Evolutionary conservation across 305 asterid species (phyloP).

Genomic region (Fraxinus paxiana): DNA sequence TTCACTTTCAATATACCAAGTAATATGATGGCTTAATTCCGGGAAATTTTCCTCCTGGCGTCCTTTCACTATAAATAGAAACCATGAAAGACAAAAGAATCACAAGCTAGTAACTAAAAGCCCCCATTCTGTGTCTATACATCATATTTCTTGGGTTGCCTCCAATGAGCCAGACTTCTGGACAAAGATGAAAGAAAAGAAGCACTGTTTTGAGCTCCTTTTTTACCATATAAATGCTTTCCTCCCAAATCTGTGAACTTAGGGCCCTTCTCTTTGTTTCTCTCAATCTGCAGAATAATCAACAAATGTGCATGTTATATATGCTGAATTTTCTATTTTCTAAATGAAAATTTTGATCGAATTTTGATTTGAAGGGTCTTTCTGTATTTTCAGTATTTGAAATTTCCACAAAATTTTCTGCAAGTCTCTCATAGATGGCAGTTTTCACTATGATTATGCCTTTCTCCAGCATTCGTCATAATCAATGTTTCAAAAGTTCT

Average conservation of each 20-base stretch:
- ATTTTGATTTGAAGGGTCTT: background rate
- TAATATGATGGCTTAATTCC: conserved; percentile 2
- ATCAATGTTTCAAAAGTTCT: background rate
- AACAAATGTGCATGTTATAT: background rate
- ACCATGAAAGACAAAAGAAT: conserved; percentile 33
- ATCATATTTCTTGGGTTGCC: conserved; percentile 71
- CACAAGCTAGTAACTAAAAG: conserved; percentile 25
- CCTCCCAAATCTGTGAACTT: conserved; percentile 74
- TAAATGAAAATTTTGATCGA: background rate
- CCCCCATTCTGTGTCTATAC: conserved; percentile 36
- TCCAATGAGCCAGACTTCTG: conserved; percentile 51
- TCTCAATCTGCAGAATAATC: conserved; percentile 55
- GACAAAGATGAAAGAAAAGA: conserved; percentile 55
- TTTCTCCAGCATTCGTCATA: background rate
- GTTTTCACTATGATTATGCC: background rate
- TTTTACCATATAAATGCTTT: conserved; percentile 63
- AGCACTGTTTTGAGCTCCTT: conserved; percentile 43
- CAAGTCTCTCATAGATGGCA: background rate
- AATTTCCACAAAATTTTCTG: background rate
- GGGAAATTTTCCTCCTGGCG: conserved; percentile 20
- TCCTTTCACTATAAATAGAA: background rate
- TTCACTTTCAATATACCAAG: conserved; percentile 3
- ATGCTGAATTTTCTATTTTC: background rate
- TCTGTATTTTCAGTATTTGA: background rate
- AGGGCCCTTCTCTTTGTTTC: conserved; percentile 70